Percentiles rank a stretch among this genome's conserved stretches.
Evolutionary conservation across 768 basidiomycete species (phyloP).

Genomic region (Rhodotorula sphaerocarpa): DNA sequence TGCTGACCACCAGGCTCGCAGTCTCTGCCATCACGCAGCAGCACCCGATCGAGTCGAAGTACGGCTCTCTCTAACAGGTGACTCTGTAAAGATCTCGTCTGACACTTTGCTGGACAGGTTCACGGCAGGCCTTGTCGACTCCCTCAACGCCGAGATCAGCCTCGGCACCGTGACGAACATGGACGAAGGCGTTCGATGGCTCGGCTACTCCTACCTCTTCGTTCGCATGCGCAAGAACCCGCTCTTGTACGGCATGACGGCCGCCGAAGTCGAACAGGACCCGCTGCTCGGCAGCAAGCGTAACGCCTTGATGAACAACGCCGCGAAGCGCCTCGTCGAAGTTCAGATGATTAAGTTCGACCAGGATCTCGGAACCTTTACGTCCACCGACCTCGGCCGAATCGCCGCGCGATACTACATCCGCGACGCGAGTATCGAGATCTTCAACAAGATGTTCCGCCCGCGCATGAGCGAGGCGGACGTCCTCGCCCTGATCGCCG

Average conservation of each 20-base stretch:
- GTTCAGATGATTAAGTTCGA: conserved; percentile 78
- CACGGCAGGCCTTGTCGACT: conserved; percentile 70
- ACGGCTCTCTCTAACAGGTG: neutral
- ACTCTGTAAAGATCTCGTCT: no score
- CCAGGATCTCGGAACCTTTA: conserved; percentile 52
- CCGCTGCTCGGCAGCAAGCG: conserved; percentile 64
- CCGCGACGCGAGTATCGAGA: conserved; percentile 70
- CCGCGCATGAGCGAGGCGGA: conserved; percentile 88
- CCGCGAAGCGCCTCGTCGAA: conserved; percentile 60
- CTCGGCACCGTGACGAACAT: conserved; percentile 86
- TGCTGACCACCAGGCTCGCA: no score
- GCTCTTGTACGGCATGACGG: conserved; percentile 55
- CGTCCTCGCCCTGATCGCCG: conserved; percentile 71
- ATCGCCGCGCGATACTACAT: conserved; percentile 98
- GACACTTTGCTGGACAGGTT: conserved; percentile 54
- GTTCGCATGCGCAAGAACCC: conserved; percentile 92
- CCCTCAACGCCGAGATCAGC: conserved; percentile 89
- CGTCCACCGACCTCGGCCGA: conserved; percentile 80
- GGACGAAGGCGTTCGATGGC: conserved; percentile 80
- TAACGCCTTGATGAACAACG: conserved; percentile 56
- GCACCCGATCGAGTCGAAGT: conserved; percentile 96
- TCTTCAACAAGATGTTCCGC: conserved; percentile 70
- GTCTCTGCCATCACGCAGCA: conserved; percentile 42
- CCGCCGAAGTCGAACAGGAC: conserved; percentile 62
- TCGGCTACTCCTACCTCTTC: conserved; percentile 93